Evolutionary conservation across 2,329 filamentous ascomycete genomes (phyloP).

Genomic region (Nothopassalora personata): DNA sequence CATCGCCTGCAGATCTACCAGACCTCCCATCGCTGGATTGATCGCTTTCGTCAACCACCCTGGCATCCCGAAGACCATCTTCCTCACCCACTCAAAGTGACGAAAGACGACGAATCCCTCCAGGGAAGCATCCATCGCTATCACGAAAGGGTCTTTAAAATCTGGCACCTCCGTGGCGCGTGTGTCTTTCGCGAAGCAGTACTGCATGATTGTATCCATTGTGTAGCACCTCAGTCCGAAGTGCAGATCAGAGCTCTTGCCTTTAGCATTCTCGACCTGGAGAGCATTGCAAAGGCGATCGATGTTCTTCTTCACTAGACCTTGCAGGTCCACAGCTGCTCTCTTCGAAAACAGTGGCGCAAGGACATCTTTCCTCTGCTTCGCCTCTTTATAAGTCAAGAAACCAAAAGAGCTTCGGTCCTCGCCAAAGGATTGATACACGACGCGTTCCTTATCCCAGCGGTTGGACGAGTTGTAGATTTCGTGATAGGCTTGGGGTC

Average conservation of each 20-base stretch:
- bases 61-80: slow-evolving; percentile 35
- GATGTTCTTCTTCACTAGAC: slow-evolving; percentile 35
- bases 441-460: slow-evolving; percentile 39
- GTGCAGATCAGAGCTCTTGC: slow-evolving; percentile 26
- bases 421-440: slow-evolving; percentile 40
- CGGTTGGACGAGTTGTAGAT: slow-evolving; percentile 40
- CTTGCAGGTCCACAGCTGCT: slow-evolving; percentile 35
- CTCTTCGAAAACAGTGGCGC: slow-evolving; percentile 38
- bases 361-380: slow-evolving; percentile 40
- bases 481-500: slow-evolving; percentile 39
- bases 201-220: slow-evolving; percentile 37
- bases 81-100: slow-evolving; percentile 36
- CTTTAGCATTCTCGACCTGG: slow-evolving; percentile 1
- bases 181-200: slow-evolving; percentile 40
- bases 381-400: slow-evolving; percentile 37
- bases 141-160: slow-evolving; percentile 40
- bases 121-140: slow-evolving; percentile 38
- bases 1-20: slow-evolving; percentile 37
- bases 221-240: slow-evolving; percentile 35
- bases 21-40: slow-evolving; percentile 34
- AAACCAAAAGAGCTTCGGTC: slow-evolving; percentile 42
- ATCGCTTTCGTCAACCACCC: slow-evolving; percentile 34
- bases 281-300: slow-evolving; percentile 8
- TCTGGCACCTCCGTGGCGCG: slow-evolving; percentile 36
- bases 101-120: slow-evolving; percentile 37